A percentile compares a stretch with the other conserved stretches of the same genome.
Conservation (phyloP, 2,329 filamentous ascomycete species). For the Penicillium digitatum region DNA sequence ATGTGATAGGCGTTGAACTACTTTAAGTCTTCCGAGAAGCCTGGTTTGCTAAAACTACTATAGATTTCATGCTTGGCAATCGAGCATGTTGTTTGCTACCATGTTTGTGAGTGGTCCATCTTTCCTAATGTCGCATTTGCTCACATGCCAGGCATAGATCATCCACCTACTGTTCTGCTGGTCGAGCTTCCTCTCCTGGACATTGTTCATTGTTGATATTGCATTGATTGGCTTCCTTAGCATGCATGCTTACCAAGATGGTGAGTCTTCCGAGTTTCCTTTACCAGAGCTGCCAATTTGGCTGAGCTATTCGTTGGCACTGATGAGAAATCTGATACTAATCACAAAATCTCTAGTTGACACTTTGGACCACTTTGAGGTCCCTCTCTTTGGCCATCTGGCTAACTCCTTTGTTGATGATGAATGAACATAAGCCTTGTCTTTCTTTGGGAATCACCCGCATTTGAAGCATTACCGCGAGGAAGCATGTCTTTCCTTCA, state of each 20-base stretch:
- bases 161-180: constrained; percentile 83
- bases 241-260: constrained; percentile 77
- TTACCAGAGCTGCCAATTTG: neutral
- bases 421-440: constrained; percentile 51
- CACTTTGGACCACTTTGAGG: constrained; percentile 67
- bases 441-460: constrained; percentile 6
- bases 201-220: constrained; percentile 73
- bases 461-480: constrained; percentile 10
- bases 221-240: constrained; percentile 71
- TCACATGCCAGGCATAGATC: constrained; percentile 52
- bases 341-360: constrained; percentile 47
- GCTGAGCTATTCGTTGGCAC: neutral
- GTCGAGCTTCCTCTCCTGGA: constrained; percentile 78
- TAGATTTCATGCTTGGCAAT: constrained; percentile 97
- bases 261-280: constrained; percentile 45
- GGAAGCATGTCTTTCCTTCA: constrained; percentile 13
- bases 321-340: neutral
- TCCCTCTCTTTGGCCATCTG: constrained; percentile 79
- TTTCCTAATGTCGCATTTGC: neutral
- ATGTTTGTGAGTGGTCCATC: constrained; percentile 49
- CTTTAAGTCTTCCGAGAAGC: neutral
- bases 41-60: neutral
- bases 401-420: constrained; percentile 90
- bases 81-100: constrained; percentile 73
- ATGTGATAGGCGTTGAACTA: constrained; percentile 20